Evolutionary conservation across 2,329 filamentous ascomycete species (phyloP), one percentile per base, ranked within the genome.

Genomic region (Diaporthe capsici): DNA sequence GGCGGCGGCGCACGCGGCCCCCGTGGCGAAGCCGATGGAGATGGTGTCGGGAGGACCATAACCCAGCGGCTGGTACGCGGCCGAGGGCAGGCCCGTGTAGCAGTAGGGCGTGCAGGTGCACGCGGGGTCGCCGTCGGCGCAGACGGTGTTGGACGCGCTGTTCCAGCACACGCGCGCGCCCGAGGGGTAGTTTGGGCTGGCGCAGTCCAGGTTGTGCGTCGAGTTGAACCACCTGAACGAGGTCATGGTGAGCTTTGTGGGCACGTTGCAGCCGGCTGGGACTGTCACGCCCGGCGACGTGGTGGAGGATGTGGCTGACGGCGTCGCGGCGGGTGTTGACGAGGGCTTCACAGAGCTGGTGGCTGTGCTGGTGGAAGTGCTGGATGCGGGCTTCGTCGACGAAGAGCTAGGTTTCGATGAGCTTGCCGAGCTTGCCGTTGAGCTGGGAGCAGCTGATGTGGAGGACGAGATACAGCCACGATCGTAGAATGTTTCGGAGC

Each of bases 191-290:
- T 68, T 68, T 1, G 39, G 34, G 7, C 31, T 28, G 10, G 44
- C 74, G 60, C 74, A 75, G 70, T 75, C 74, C 25, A 75, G 31
- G 13, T 75, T 75, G 42, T 73, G 70, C 7, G 74, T 72, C 13
- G 74, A 75, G 70, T 73, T 75, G 70, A 75, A 68, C 74, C 74
- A 75, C 17, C 28, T 25, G 51, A 75, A 73, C 5, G 68, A 68
- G 31, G 74, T 65, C 42, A 75, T 75, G 39, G 34, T 75, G 20
- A 58, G 28, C 17, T 31, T 73, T 13, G 53, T 58, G 2, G 74
- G 37, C 9, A 71, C 58, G 8, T 39, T 63, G 60, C 74, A 75
- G 13, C 72, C 61, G n/a, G 61, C 39, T 31, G 72, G 72, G 7
- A 74, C 51, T 10, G 61, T 68, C 17, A 68, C 61, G 12, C 25